Conservation (phyloP, 1,139 yeast genomes). For the Candida glucosophila region DNA sequence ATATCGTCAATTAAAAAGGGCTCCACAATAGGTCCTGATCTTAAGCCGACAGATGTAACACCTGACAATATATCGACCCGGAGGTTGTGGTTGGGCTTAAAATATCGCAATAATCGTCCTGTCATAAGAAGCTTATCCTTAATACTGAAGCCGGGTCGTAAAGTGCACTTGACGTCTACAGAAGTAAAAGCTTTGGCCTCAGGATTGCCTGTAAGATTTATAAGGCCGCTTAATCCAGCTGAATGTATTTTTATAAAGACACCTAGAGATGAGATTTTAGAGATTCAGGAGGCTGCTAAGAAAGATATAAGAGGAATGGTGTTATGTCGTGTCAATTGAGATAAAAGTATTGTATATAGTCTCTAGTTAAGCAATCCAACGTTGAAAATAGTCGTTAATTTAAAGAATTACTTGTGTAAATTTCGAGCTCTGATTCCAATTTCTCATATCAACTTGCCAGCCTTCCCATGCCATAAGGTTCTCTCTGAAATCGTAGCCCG, state of each 20-base stretch:
- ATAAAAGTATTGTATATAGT: slow-evolving; percentile 1
- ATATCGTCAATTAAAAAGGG: slow-evolving; percentile 81
- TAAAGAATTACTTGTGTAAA: neutral
- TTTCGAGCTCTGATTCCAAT: slow-evolving; percentile 44
- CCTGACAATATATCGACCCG: slow-evolving; percentile 82
- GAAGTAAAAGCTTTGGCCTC: slow-evolving; percentile 69
- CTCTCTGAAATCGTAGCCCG: slow-evolving; percentile 40
- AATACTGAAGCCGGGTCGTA: slow-evolving; percentile 79
- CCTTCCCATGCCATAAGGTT: slow-evolving; percentile 58
- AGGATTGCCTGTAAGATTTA: slow-evolving; percentile 67
- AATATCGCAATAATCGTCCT: slow-evolving; percentile 74
- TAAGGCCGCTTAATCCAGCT: slow-evolving; percentile 82
- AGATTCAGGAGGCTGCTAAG: slow-evolving; percentile 77
- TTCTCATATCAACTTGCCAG: slow-evolving; percentile 82
- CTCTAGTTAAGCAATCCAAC: too few relatives aligned
- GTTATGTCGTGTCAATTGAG: slow-evolving; percentile 75
- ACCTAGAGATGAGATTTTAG: slow-evolving; percentile 48
- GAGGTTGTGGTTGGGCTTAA: slow-evolving; percentile 85
- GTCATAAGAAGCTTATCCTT: slow-evolving; percentile 66
- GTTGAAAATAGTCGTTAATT: too few relatives aligned
- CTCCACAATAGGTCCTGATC: slow-evolving; percentile 83
- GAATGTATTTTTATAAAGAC: slow-evolving; percentile 69
- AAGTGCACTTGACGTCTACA: slow-evolving; percentile 51
- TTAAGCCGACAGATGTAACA: slow-evolving; percentile 65
- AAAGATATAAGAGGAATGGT: slow-evolving; percentile 69